A percentile compares a stretch with the other conserved stretches of the same genome.
These are phyloP conservation scores for Fraxinus paxiana DNA, from an alignment of 305 asterid genomes.

Conservation along the genomic window DNA sequence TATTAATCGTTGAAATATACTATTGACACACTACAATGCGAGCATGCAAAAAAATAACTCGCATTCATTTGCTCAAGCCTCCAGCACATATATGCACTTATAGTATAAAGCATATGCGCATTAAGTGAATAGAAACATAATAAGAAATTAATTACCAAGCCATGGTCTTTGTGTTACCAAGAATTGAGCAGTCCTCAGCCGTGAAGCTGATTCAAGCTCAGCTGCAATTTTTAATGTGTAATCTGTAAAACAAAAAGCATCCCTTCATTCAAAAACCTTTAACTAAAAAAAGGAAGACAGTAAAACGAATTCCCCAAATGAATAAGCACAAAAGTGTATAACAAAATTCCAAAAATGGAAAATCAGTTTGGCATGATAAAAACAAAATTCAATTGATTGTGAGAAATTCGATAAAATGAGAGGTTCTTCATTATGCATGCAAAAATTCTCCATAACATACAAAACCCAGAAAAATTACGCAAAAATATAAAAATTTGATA, in stretches of 20 bases:
- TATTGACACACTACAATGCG: not conserved
- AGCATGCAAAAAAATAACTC: not conserved
- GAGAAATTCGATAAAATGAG: not conserved
- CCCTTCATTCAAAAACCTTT: slow-evolving; percentile 2
- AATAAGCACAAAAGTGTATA: not conserved
- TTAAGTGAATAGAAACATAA: not conserved
- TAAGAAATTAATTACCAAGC: slow-evolving; percentile 60
- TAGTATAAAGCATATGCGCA: not conserved
- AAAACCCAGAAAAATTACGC: not conserved
- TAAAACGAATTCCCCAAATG: not conserved
- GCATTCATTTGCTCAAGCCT: not conserved
- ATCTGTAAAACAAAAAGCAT: slow-evolving; percentile 40
- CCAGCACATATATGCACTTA: not conserved
- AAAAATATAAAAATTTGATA: not conserved
- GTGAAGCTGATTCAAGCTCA: slow-evolving; percentile 73
- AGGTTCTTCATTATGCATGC: not conserved
- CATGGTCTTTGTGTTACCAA: slow-evolving; percentile 81
- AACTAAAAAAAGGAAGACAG: not conserved
- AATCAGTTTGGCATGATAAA: not conserved
- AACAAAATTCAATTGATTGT: not conserved
- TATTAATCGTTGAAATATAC: not conserved
- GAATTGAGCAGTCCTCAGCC: slow-evolving; percentile 63
- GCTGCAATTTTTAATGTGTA: slow-evolving; percentile 48
- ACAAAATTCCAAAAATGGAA: not conserved
- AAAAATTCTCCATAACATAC: not conserved